phyloP scores from a whole-genome alignment of 768 basidiomycete species.

The Suillus subluteus region DNA sequence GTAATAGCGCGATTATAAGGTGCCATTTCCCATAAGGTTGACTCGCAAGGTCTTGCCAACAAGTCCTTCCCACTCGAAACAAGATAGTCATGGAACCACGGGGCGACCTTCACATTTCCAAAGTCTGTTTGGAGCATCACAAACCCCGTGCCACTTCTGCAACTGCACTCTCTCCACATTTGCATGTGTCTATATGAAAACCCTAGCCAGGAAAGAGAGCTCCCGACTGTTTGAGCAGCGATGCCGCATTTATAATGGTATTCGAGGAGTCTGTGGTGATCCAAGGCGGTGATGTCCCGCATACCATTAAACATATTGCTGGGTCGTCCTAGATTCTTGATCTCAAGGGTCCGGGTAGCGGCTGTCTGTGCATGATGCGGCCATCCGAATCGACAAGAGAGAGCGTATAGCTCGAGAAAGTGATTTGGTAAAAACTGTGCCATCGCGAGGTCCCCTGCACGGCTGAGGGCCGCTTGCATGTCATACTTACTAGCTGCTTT shows the following conservation, averaged over 20 bases:
- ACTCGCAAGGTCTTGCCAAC: conserved; percentile 8
- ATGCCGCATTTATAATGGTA: background rate
- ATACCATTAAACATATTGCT: background rate
- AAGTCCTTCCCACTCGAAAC: conserved; percentile 11
- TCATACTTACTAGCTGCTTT: background rate
- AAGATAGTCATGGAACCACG: conserved; percentile 13
- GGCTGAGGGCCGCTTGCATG: background rate
- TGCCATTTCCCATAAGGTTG: background rate
- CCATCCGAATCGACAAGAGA: background rate
- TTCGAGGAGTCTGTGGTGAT: background rate
- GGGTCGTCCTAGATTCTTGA: background rate
- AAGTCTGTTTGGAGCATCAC: background rate
- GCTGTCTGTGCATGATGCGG: background rate
- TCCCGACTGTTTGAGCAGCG: background rate
- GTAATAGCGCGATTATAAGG: background rate
- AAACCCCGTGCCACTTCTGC: background rate
- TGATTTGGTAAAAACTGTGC: background rate
- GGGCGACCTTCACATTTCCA: background rate
- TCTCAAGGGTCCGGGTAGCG: background rate
- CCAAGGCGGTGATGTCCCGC: background rate
- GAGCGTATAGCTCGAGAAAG: background rate
- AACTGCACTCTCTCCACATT: background rate
- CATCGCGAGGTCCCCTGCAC: background rate
- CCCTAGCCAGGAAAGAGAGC: background rate
- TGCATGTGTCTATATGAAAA: background rate